Evolutionary conservation across 306 rosid genomes (phyloP).

Genomic region (Cucumis sativus): DNA sequence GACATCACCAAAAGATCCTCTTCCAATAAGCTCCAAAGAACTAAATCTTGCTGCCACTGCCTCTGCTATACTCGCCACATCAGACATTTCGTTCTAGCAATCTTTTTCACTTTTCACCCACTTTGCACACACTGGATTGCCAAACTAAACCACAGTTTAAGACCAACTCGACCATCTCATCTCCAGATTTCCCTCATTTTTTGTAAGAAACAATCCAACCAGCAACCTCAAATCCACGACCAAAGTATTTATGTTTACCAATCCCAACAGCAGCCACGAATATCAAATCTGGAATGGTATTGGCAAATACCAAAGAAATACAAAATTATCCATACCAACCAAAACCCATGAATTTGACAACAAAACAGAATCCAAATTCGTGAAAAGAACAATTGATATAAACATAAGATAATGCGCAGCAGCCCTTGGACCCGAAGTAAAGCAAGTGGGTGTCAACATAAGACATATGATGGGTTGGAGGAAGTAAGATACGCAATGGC

Average conservation of each 20-base stretch:
- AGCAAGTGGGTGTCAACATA: slow-evolving; percentile 19
- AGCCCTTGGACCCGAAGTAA: slow-evolving; percentile 60
- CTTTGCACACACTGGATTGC: slow-evolving; percentile 20
- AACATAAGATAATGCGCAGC: slow-evolving; percentile 23
- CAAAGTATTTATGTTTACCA: not conserved
- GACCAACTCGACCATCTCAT: slow-evolving; percentile 13
- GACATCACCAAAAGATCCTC: slow-evolving; percentile 94
- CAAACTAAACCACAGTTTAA: slow-evolving; percentile 14
- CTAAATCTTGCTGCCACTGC: slow-evolving; percentile 79
- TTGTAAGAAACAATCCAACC: slow-evolving; percentile 12
- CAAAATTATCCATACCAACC: slow-evolving; percentile 9
- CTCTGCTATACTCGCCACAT: slow-evolving; percentile 57
- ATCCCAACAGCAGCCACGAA: slow-evolving; percentile 16
- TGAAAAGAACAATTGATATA: not conserved
- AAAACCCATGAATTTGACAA: slow-evolving; percentile 19
- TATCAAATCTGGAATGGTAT: slow-evolving; percentile 24
- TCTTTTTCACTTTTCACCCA: slow-evolving; percentile 18
- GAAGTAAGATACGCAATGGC: slow-evolving; percentile 32
- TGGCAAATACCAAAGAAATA: slow-evolving; percentile 8
- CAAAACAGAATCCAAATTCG: not conserved
- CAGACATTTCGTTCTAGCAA: slow-evolving; percentile 51
- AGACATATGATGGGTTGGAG: slow-evolving; percentile 27
- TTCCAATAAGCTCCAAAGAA: slow-evolving; percentile 83
- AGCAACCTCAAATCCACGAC: slow-evolving; percentile 19
- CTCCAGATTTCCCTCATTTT: slow-evolving; percentile 21